Evolutionary conservation across 1,139 yeast genomes (phyloP).

Genomic region (Kluyveromyces sp.): DNA sequence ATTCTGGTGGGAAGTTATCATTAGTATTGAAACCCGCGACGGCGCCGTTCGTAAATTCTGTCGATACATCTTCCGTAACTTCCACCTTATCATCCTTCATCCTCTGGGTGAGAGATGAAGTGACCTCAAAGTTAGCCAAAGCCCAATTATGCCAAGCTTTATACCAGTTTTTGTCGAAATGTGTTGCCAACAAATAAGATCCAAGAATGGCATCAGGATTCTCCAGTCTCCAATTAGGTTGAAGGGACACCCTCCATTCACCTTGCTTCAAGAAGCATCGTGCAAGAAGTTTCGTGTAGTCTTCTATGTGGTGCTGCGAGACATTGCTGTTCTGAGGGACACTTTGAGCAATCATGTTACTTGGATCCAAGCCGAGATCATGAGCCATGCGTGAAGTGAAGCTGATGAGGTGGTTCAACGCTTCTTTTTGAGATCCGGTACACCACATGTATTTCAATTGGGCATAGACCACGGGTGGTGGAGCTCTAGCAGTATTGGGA

Average conservation of each 20-base stretch:
- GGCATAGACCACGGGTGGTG: slow-evolving; percentile 95
- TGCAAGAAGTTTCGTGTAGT: slow-evolving; percentile 81
- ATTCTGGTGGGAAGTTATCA: slow-evolving; percentile 44
- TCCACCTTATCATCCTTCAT: slow-evolving; percentile 21
- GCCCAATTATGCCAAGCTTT: slow-evolving; percentile 99
- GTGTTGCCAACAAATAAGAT: slow-evolving; percentile 88
- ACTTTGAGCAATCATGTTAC: slow-evolving; percentile 71
- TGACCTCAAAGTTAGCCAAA: slow-evolving; percentile 90
- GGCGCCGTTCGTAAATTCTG: slow-evolving; percentile 18
- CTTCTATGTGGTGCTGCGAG: slow-evolving; percentile 76
- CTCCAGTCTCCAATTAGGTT: slow-evolving; percentile 67
- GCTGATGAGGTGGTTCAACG: slow-evolving; percentile 75
- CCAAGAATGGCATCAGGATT: slow-evolving; percentile 73
- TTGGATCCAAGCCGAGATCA: slow-evolving; percentile 73
- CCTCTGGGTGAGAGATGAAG: slow-evolving; percentile 54
- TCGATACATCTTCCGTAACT: slow-evolving; percentile 16
- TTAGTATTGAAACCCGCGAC: slow-evolving; percentile 20
- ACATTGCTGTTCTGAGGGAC: slow-evolving; percentile 41
- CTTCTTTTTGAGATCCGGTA: slow-evolving; percentile 81
- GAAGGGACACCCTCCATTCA: slow-evolving; percentile 89
- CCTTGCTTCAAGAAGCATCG: slow-evolving; percentile 96
- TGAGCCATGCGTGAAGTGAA: slow-evolving; percentile 88
- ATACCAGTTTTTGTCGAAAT: slow-evolving; percentile 88
- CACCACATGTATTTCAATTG: slow-evolving; percentile 98
- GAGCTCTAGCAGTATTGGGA: slow-evolving; percentile 68